These are phyloP conservation scores for Amanita polypyramis DNA, from an alignment of 768 basidiomycete species.

Conservation along the genomic window DNA sequence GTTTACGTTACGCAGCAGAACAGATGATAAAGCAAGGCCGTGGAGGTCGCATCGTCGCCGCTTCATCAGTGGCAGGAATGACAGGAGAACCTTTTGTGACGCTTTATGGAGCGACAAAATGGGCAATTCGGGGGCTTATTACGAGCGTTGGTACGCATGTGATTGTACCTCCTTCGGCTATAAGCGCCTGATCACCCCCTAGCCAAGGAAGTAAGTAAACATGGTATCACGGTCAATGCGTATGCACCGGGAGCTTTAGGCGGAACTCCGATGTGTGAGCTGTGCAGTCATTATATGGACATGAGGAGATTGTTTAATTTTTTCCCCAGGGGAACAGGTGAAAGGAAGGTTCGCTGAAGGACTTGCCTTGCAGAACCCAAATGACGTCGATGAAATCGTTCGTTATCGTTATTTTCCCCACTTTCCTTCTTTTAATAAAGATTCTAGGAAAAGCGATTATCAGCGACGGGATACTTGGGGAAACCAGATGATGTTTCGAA, in stretches of 20 bases:
- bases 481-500: slow-evolving; percentile 20
- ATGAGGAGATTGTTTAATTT: background rate
- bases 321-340: background rate
- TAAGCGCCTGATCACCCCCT: background rate
- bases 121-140: slow-evolving; percentile 30
- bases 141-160: slow-evolving; percentile 11
- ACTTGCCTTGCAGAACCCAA: background rate
- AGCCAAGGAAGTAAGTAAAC: slow-evolving; percentile 16
- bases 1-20: slow-evolving; percentile 29
- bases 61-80: slow-evolving; percentile 29
- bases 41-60: slow-evolving; percentile 34
- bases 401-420: background rate
- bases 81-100: slow-evolving; percentile 9
- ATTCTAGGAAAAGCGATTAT: background rate
- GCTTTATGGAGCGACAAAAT: slow-evolving; percentile 26
- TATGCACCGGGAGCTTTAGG: slow-evolving; percentile 18
- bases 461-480: slow-evolving; percentile 8
- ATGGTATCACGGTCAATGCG: slow-evolving; percentile 22
- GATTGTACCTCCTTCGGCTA: background rate
- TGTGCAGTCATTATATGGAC: background rate
- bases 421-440: background rate
- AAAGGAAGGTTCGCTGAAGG: background rate
- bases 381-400: background rate
- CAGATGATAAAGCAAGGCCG: slow-evolving; percentile 33
- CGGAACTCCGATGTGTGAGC: slow-evolving; percentile 1